Percentiles rank a stretch among this genome's conserved stretches.
These are phyloP conservation scores for Colletotrichum navitas DNA, from an alignment of 2,329 filamentous ascomycete species.

Conservation along the genomic window DNA sequence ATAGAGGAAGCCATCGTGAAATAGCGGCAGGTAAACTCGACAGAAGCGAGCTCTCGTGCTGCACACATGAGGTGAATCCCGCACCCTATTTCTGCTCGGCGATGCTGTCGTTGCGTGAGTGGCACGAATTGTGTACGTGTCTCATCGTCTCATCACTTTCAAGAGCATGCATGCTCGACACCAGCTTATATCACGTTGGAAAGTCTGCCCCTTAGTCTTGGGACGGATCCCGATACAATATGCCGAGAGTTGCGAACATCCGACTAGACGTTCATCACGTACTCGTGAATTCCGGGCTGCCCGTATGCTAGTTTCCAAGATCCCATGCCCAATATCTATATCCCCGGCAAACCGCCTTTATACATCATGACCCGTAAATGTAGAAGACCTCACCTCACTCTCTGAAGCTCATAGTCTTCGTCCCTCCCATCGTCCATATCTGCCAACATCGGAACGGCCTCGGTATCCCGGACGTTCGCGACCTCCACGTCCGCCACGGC, in stretches of 20 bases:
- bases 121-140: not conserved
- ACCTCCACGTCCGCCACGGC: constrained; percentile 52
- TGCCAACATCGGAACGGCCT: constrained; percentile 57
- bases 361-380: not conserved
- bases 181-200: not conserved
- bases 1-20: not conserved
- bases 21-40: not conserved
- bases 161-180: too few relatives aligned
- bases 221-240: not conserved
- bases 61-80: not conserved
- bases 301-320: too few relatives aligned
- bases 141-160: too few relatives aligned
- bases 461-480: constrained; percentile 49
- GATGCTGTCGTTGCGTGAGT: not conserved
- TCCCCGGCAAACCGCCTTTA: not conserved
- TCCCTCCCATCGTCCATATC: constrained; percentile 48
- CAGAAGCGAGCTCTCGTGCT: too few relatives aligned
- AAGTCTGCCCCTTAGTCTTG: not conserved
- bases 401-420: constrained; percentile 40
- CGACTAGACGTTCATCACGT: too few relatives aligned
- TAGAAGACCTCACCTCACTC: constrained; percentile 6
- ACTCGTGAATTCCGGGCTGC: not conserved
- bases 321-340: too few relatives aligned
- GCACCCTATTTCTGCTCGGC: not conserved
- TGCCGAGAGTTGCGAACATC: not conserved